These are phyloP conservation scores for Lachancea kluyveri DNA, from an alignment of 805 yeast species.

Conservation along the genomic window DNA sequence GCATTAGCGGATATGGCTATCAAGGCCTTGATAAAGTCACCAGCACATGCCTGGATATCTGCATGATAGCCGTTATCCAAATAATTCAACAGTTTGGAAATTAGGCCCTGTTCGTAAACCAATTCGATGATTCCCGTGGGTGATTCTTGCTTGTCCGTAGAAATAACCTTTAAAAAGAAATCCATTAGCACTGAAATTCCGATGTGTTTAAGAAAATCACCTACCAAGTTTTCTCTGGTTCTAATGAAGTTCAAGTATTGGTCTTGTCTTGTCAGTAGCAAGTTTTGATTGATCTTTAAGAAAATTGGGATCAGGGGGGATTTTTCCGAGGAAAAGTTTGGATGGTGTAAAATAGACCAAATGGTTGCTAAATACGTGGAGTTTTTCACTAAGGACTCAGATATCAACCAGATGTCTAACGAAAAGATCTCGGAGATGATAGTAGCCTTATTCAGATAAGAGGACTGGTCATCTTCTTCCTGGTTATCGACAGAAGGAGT, in stretches of 20 bases:
- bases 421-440: slow-evolving; percentile 70
- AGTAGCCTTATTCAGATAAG: slow-evolving; percentile 20
- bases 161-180: slow-evolving; percentile 76
- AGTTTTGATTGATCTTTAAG: slow-evolving; percentile 82
- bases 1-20: slow-evolving; percentile 93
- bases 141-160: slow-evolving; percentile 83
- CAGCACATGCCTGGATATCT: slow-evolving; percentile 81
- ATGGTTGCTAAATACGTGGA: slow-evolving; percentile 54
- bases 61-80: slow-evolving; percentile 52
- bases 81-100: slow-evolving; percentile 62
- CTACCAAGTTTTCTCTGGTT: slow-evolving; percentile 49
- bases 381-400: slow-evolving; percentile 81
- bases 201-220: slow-evolving; percentile 65
- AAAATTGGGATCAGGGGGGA: slow-evolving; percentile 76
- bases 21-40: slow-evolving; percentile 89
- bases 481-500: slow-evolving; percentile 6
- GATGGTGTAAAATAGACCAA: slow-evolving; percentile 71
- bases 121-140: slow-evolving; percentile 86
- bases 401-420: slow-evolving; percentile 86
- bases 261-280: slow-evolving; percentile 66
- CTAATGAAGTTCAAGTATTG: slow-evolving; percentile 33
- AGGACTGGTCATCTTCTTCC: slow-evolving; percentile 7
- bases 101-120: slow-evolving; percentile 64
- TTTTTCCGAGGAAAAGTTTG: slow-evolving; percentile 48
- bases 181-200: slow-evolving; percentile 92